These are phyloP conservation scores for Tulasnella sp. DNA, from an alignment of 768 basidiomycete species.

Conservation along the genomic window DNA sequence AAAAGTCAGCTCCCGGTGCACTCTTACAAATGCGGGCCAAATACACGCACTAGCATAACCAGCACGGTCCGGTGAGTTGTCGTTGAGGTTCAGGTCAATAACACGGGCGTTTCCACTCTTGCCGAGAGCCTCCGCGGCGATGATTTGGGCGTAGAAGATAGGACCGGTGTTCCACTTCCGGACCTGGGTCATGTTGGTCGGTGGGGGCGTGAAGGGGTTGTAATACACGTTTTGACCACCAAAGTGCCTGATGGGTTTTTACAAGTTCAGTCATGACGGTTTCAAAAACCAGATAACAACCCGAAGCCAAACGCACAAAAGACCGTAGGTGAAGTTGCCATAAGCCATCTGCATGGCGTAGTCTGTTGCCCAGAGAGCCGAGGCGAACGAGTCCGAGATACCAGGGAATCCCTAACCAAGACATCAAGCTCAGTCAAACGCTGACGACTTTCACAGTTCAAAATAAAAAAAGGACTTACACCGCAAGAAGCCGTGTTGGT, in stretches of 20 bases:
- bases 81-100: neutral
- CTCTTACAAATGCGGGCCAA: too few relatives aligned
- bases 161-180: slow-evolving; percentile 14
- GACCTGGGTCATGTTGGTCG: slow-evolving; percentile 3
- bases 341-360: slow-evolving; percentile 45
- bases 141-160: slow-evolving; percentile 17
- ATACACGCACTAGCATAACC: slow-evolving; percentile 19
- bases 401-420: slow-evolving; percentile 42
- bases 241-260: slow-evolving; percentile 33
- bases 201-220: slow-evolving; percentile 18
- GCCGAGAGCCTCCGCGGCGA: slow-evolving; percentile 17
- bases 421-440: slow-evolving; percentile 30
- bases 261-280: too few relatives aligned
- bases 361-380: slow-evolving; percentile 46
- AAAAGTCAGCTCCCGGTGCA: neutral
- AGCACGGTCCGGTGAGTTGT: neutral
- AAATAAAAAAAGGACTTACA: slow-evolving; percentile 28
- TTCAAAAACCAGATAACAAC: too few relatives aligned
- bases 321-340: slow-evolving; percentile 38
- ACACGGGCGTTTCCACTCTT: slow-evolving; percentile 15
- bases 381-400: slow-evolving; percentile 44
- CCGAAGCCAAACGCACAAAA: slow-evolving; percentile 8
- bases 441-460: slow-evolving; percentile 34
- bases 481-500: slow-evolving; percentile 52
- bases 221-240: slow-evolving; percentile 21